Conservation (phyloP, 2,329 filamentous ascomycete genomes). For the Paecilomyces sp. region DNA sequence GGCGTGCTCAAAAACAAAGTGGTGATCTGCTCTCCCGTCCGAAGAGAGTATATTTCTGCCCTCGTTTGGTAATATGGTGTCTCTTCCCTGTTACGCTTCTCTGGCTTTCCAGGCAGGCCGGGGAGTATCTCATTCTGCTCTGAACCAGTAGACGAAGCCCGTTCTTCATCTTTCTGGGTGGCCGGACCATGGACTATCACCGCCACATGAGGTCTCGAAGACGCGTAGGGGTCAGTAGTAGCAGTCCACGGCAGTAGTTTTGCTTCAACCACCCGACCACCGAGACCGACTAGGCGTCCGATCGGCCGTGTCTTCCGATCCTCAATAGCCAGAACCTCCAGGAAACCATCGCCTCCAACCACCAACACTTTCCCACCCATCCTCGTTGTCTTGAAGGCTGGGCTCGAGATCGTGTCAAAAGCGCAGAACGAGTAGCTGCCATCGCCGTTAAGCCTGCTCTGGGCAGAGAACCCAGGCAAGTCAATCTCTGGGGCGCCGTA, state of each 20-base stretch:
- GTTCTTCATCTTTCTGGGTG: slow-evolving; percentile 41
- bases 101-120: slow-evolving; percentile 15
- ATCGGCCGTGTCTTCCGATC: slow-evolving; percentile 65
- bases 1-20: slow-evolving; percentile 67
- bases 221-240: slow-evolving; percentile 44
- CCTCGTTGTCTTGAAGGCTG: slow-evolving; percentile 34
- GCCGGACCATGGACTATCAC: slow-evolving; percentile 74
- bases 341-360: slow-evolving; percentile 70
- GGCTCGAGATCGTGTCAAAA: slow-evolving; percentile 61
- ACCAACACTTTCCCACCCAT: slow-evolving; percentile 59
- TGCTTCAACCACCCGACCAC: slow-evolving; percentile 72
- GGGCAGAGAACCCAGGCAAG: slow-evolving; percentile 33
- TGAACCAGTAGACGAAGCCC: slow-evolving; percentile 20
- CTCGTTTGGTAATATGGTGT: slow-evolving; percentile 64
- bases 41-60: slow-evolving; percentile 81
- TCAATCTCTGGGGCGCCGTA: slow-evolving; percentile 70
- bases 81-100: slow-evolving; percentile 21
- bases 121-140: slow-evolving; percentile 28
- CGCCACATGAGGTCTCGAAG: slow-evolving; percentile 65
- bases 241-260: slow-evolving; percentile 70
- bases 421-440: slow-evolving; percentile 71
- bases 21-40: slow-evolving; percentile 62
- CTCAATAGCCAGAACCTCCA: slow-evolving; percentile 68
- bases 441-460: slow-evolving; percentile 14
- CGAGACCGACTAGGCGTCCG: slow-evolving; percentile 66